phyloP scores from a whole-genome alignment of 192 early-diverging fungal genomes.

The Coemansia pectinata region DNA sequence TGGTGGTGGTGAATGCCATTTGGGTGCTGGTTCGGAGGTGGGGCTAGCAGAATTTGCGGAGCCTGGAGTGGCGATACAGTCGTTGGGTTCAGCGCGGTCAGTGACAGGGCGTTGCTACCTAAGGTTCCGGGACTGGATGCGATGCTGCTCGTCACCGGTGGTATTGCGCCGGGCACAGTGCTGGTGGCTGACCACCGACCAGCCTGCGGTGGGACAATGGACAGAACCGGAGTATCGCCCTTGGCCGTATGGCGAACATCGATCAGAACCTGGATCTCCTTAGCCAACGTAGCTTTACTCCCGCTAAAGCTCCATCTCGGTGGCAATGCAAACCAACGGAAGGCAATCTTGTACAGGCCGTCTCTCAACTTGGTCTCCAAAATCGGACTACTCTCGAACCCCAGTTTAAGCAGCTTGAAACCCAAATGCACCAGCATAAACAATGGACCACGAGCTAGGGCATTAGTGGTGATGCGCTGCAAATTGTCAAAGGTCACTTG shows the following conservation, averaged over 20 bases:
- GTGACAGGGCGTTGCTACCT: not conserved
- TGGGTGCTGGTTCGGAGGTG: not conserved
- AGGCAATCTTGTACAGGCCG: constrained; percentile 68
- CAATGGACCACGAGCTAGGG: constrained; percentile 73
- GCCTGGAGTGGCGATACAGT: not conserved
- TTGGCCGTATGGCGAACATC: constrained; percentile 64
- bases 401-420: constrained; percentile 71
- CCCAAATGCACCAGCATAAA: constrained; percentile 78
- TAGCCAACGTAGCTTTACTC: constrained; percentile 62
- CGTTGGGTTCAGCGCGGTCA: not conserved
- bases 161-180: not conserved
- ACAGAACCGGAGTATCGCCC: constrained; percentile 62
- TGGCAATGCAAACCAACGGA: constrained; percentile 80
- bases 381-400: constrained; percentile 62
- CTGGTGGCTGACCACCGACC: constrained; percentile 13
- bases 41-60: not conserved
- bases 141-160: not conserved
- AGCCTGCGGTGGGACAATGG: not conserved
- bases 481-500: constrained; percentile 68
- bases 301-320: constrained; percentile 82
- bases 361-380: constrained; percentile 66
- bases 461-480: constrained; percentile 61
- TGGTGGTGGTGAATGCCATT: not conserved
- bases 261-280: constrained; percentile 66
- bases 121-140: not conserved